Percentiles rank a stretch among this genome's conserved stretches.
Evolutionary conservation across 2,329 filamentous ascomycete genomes (phyloP).

Genomic region (Nakataea oryzae): DNA sequence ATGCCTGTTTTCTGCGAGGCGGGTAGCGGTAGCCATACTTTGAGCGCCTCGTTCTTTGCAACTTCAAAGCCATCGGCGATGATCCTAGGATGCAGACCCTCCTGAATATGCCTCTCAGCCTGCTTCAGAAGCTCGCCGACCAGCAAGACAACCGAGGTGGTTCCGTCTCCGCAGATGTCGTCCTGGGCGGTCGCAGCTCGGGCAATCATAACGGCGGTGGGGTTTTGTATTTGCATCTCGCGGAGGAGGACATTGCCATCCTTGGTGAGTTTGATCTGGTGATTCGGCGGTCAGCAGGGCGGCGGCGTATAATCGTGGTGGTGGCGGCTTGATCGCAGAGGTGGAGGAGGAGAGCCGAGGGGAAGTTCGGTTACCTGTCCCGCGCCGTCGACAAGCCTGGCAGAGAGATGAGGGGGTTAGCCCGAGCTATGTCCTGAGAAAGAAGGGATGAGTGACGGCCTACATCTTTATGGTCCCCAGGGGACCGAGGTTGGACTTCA

Average conservation of each 20-base stretch:
- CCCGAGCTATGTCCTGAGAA: not conserved
- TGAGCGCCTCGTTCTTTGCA: slow-evolving; percentile 84
- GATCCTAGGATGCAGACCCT: slow-evolving; percentile 92
- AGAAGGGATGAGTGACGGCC: slow-evolving; percentile 3
- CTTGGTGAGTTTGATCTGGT: slow-evolving; percentile 94
- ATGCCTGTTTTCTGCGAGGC: not conserved
- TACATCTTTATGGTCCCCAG: slow-evolving; percentile 95
- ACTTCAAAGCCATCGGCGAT: slow-evolving; percentile 98
- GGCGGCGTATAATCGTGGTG: slow-evolving; percentile 4
- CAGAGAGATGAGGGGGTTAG: slow-evolving; percentile 14
- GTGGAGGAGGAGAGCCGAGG: slow-evolving; percentile 13
- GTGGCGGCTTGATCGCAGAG: not conserved
- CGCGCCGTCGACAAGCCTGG: slow-evolving; percentile 58
- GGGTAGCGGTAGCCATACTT: slow-evolving; percentile 37
- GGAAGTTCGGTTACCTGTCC: slow-evolving; percentile 43
- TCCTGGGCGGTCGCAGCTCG: slow-evolving; percentile 91
- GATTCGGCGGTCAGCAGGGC: slow-evolving; percentile 13
- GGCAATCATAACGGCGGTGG: slow-evolving; percentile 80
- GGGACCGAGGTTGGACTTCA: slow-evolving; percentile 92
- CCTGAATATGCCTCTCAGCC: slow-evolving; percentile 88
- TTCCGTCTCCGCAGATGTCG: slow-evolving; percentile 96
- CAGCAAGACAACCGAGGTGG: slow-evolving; percentile 88
- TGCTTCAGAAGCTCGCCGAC: slow-evolving; percentile 97
- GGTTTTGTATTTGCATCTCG: slow-evolving; percentile 94
- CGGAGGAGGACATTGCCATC: slow-evolving; percentile 81